Evolutionary conservation across 768 basidiomycete species (phyloP).

Genomic region (Pleurotus ostreatus): DNA sequence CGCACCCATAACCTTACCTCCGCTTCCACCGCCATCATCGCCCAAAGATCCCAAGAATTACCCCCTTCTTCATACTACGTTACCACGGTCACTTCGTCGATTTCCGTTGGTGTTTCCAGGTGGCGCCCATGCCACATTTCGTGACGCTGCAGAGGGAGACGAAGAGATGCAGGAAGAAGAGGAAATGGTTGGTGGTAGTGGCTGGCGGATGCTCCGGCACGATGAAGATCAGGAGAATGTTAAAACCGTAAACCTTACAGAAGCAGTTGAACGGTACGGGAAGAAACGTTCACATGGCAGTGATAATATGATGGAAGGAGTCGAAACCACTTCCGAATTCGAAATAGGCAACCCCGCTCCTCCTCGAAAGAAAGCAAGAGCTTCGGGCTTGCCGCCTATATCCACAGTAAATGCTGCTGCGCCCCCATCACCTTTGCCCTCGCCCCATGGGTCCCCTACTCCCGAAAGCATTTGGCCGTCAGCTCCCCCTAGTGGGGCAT

Average conservation of each 20-base stretch:
- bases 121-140: slow-evolving; percentile 76
- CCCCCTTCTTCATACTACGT: slow-evolving; percentile 68
- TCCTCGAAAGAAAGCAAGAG: slow-evolving; percentile 75
- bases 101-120: slow-evolving; percentile 82
- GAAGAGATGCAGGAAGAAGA: slow-evolving; percentile 72
- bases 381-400: slow-evolving; percentile 53
- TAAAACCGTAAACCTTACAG: slow-evolving; percentile 60
- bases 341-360: slow-evolving; percentile 47
- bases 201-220: slow-evolving; percentile 73
- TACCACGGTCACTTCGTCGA: slow-evolving; percentile 69
- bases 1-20: slow-evolving; percentile 80
- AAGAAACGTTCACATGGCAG: slow-evolving; percentile 76
- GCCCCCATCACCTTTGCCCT: slow-evolving; percentile 81
- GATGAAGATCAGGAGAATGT: slow-evolving; percentile 51
- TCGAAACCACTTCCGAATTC: slow-evolving; percentile 37
- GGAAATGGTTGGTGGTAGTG: slow-evolving; percentile 55
- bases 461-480: slow-evolving; percentile 78
- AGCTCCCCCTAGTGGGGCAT: slow-evolving; percentile 73
- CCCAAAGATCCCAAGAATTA: slow-evolving; percentile 80
- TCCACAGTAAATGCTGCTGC: slow-evolving; percentile 70
- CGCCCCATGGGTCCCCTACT: slow-evolving; percentile 80
- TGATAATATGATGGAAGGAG: slow-evolving; percentile 45
- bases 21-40: slow-evolving; percentile 63
- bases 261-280: slow-evolving; percentile 84
- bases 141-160: slow-evolving; percentile 61